Evolutionary conservation across 2,329 filamentous ascomycete genomes (phyloP).

Genomic region (Blumeria graminis): DNA sequence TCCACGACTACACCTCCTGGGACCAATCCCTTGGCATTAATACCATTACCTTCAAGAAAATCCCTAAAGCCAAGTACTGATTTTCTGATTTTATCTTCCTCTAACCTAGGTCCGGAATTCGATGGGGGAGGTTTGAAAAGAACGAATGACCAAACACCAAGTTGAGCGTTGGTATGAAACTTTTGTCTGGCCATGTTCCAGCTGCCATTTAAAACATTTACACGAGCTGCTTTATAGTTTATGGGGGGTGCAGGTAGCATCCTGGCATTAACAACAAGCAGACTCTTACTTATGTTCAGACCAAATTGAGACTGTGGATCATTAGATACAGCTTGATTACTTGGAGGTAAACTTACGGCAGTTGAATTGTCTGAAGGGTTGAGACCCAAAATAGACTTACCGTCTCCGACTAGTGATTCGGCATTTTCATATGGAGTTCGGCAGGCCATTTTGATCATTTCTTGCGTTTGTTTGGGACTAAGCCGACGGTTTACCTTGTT

Average conservation of each 20-base stretch:
- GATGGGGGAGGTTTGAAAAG: constrained; percentile 5
- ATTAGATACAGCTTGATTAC: not conserved
- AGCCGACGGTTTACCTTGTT: constrained; percentile 39
- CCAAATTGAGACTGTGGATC: constrained; percentile 24
- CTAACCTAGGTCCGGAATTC: not conserved
- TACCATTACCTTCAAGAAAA: constrained; percentile 9
- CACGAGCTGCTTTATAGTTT: constrained; percentile 23
- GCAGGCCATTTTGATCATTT: constrained; percentile 53
- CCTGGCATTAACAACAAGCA: constrained; percentile 51
- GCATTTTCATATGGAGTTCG: constrained; percentile 42
- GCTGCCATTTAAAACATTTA: constrained; percentile 23
- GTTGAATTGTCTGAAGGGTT: constrained; percentile 20
- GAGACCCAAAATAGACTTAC: constrained; percentile 32
- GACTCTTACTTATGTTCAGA: constrained; percentile 26
- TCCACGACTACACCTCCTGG: not conserved
- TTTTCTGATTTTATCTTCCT: constrained; percentile 1
- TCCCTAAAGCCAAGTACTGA: constrained; percentile 7
- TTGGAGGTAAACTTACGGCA: constrained; percentile 3
- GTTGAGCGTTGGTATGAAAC: constrained; percentile 27
- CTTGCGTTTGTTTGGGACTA: constrained; percentile 30
- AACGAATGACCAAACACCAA: constrained; percentile 24
- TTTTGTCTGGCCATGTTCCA: constrained; percentile 44
- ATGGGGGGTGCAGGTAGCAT: constrained; percentile 37
- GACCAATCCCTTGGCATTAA: constrained; percentile 9
- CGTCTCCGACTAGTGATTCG: constrained; percentile 33